phyloP scores from a whole-genome alignment of 2,329 filamentous ascomycete species.

The Neoscytalidium dimidiatum region DNA sequence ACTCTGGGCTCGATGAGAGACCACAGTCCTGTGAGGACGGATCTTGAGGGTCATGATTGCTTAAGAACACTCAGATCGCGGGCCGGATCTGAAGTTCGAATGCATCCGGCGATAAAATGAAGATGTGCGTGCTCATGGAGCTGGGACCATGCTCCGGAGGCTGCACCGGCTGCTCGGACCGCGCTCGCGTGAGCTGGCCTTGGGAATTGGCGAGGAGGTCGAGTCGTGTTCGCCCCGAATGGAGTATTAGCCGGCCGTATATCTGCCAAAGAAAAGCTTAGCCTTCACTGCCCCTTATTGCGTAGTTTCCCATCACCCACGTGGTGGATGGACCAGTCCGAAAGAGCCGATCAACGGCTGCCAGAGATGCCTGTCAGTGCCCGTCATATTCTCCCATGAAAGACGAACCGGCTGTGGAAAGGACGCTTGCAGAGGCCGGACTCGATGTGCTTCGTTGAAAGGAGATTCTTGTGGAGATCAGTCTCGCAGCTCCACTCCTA shows the following conservation, averaged over 20 bases:
- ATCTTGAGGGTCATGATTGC: not conserved
- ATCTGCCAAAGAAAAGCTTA: not conserved
- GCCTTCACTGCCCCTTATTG: not conserved
- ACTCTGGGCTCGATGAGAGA: not conserved
- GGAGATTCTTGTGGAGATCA: too few species aligned
- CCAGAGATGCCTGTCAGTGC: not conserved
- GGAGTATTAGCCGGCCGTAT: not conserved
- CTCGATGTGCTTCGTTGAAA: too few species aligned
- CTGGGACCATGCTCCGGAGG: not conserved
- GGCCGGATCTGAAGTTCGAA: not conserved
- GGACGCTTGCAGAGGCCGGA: too few species aligned
- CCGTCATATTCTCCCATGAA: not conserved
- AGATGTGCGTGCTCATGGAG: not conserved
- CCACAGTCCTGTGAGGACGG: not conserved
- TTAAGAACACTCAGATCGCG: not conserved
- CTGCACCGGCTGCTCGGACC: not conserved
- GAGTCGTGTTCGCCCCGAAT: not conserved
- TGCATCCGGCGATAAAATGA: conserved; percentile 2
- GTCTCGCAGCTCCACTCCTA: not conserved
- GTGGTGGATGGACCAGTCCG: not conserved
- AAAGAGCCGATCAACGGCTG: not conserved
- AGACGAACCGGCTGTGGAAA: too few species aligned
- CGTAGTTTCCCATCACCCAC: not conserved
- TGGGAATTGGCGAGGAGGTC: not conserved
- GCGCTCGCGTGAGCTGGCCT: not conserved